phyloP scores from a whole-genome alignment of 106 monocot species.

The Dioscorea zingiberensis region DNA sequence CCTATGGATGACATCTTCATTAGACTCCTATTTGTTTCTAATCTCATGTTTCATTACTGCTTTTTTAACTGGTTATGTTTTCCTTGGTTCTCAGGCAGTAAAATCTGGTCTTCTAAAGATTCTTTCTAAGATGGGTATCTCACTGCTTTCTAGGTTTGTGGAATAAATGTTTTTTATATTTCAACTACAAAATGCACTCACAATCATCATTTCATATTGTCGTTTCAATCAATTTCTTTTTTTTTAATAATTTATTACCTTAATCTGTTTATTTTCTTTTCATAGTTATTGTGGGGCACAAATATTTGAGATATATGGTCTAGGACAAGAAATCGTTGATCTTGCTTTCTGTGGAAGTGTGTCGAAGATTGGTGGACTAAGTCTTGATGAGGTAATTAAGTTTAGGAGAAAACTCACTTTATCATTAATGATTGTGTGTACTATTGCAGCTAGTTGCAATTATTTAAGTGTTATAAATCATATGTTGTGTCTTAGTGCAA shows the following conservation, averaged over 20 bases:
- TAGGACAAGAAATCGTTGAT: conserved; percentile 91
- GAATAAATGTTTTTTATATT: background rate
- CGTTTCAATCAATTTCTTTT: background rate
- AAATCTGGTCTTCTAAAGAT: conserved; percentile 97
- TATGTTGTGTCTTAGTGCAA: too few relatives aligned
- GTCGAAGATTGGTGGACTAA: conserved; percentile 88
- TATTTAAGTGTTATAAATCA: too few relatives aligned
- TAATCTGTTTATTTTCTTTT: conserved; percentile 9
- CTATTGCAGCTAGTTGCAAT: too few relatives aligned
- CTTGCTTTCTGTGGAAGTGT: conserved; percentile 97
- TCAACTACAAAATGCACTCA: too few relatives aligned
- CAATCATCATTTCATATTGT: background rate
- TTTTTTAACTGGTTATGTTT: too few relatives aligned
- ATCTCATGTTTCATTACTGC: too few relatives aligned
- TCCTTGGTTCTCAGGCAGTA: conserved; percentile 58
- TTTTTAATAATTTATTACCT: background rate
- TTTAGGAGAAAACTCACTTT: background rate
- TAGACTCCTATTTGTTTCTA: too few relatives aligned
- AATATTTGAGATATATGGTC: conserved; percentile 97
- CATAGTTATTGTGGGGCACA: conserved; percentile 96
- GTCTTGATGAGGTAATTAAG: conserved; percentile 82
- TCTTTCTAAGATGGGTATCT: conserved; percentile 99
- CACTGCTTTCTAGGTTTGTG: conserved; percentile 88
- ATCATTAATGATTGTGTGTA: background rate
- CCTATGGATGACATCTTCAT: too few relatives aligned